phyloP scores from a whole-genome alignment of 2,329 filamentous ascomycete species.

The Biscogniauxia mediterranea region DNA sequence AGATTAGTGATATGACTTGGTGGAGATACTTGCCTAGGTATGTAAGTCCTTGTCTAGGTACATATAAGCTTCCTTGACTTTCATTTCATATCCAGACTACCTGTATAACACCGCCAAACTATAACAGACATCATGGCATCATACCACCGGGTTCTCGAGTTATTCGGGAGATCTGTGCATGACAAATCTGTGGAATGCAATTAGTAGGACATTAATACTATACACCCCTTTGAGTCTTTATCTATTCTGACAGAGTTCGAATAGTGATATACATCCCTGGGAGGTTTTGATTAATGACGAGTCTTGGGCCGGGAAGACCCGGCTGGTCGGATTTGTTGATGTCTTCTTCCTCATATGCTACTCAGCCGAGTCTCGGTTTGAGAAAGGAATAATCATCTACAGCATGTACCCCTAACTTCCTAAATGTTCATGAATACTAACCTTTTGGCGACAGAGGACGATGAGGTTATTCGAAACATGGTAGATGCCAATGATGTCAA shows the following conservation, averaged over 20 bases:
- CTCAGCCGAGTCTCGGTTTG: constrained; percentile 31
- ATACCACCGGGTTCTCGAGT: constrained; percentile 33
- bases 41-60: no score
- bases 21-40: no score
- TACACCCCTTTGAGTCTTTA: not conserved
- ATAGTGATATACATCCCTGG: constrained; percentile 35
- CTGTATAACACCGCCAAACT: no score
- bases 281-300: constrained; percentile 33
- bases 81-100: no score
- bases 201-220: constrained; percentile 19
- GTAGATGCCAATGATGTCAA: constrained; percentile 18
- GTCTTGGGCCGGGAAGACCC: constrained; percentile 32
- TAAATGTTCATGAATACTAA: not conserved
- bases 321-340: constrained; percentile 36
- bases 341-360: constrained; percentile 35
- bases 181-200: constrained; percentile 33
- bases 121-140: constrained; percentile 27
- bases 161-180: constrained; percentile 31
- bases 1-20: no score
- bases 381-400: constrained; percentile 31
- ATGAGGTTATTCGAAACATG: constrained; percentile 25
- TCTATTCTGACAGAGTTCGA: constrained; percentile 4
- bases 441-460: constrained; percentile 23
- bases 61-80: no score
- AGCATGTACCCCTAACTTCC: constrained; percentile 16